A percentile compares a stretch with the other conserved stretches of the same genome.
Conservation (phyloP, 768 basidiomycete genomes). For the Russula sp. region DNA sequence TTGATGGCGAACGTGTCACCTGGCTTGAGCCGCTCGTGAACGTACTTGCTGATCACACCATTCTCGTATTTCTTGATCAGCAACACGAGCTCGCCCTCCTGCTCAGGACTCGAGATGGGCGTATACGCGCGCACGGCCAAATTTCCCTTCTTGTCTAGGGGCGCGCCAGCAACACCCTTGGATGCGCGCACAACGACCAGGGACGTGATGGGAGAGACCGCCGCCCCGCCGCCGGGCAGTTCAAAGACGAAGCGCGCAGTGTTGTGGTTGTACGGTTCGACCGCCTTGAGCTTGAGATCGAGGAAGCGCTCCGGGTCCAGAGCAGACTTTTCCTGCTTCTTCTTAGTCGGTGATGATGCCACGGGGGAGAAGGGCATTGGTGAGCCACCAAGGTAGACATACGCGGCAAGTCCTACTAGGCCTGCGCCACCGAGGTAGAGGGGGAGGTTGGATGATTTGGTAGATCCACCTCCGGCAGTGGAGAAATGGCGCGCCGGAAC, state of each 20-base stretch:
- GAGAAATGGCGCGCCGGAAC: slow-evolving; percentile 41
- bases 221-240: slow-evolving; percentile 70
- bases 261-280: slow-evolving; percentile 92
- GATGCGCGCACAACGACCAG: slow-evolving; percentile 75
- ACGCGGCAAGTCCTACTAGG: slow-evolving; percentile 35
- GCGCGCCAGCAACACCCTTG: slow-evolving; percentile 39
- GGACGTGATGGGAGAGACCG: slow-evolving; percentile 73
- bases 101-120: slow-evolving; percentile 58
- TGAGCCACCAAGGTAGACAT: slow-evolving; percentile 43
- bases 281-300: slow-evolving; percentile 48
- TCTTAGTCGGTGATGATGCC: slow-evolving; percentile 16
- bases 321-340: slow-evolving; percentile 55
- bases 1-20: slow-evolving; percentile 85
- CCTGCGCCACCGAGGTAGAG: slow-evolving; percentile 39
- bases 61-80: slow-evolving; percentile 81
- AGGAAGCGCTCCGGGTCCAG: slow-evolving; percentile 50
- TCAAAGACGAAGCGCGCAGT: slow-evolving; percentile 78
- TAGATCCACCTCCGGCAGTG: slow-evolving; percentile 34
- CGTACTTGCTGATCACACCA: slow-evolving; percentile 80
- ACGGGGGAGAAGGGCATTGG: slow-evolving; percentile 15
- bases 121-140: slow-evolving; percentile 91
- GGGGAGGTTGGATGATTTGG: slow-evolving; percentile 31
- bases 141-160: slow-evolving; percentile 73
- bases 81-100: slow-evolving; percentile 69
- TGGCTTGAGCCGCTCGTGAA: slow-evolving; percentile 63